Evolutionary conservation across 2,329 filamentous ascomycete species (phyloP).

Genomic region (Rhinocladiella mackenziei): DNA sequence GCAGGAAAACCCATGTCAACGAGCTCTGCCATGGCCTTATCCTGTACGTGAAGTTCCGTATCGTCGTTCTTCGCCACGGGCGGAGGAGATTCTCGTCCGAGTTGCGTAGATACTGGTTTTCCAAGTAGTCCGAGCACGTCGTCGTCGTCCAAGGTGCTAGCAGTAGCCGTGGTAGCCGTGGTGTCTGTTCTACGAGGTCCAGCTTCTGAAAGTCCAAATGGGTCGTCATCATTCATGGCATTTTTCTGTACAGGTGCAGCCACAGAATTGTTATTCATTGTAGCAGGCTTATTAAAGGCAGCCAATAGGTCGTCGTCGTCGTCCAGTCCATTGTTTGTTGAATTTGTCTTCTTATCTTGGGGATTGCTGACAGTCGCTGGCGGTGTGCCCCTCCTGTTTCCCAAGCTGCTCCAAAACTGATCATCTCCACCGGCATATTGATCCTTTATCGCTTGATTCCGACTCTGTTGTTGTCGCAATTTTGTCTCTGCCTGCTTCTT

Average conservation of each 20-base stretch:
- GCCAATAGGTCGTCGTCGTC: constrained; percentile 59
- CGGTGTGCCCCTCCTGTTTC: constrained; percentile 49
- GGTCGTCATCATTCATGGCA: constrained; percentile 63
- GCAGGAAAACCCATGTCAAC: constrained; percentile 91
- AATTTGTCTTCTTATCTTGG: too few species aligned
- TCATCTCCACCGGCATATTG: constrained; percentile 67
- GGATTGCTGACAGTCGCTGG: constrained; percentile 25
- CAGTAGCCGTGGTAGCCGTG: constrained; percentile 52
- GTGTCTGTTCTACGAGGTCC: constrained; percentile 42
- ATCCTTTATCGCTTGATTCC: constrained; percentile 65
- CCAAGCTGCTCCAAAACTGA: constrained; percentile 72
- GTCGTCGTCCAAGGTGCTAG: constrained; percentile 54
- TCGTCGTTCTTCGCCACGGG: constrained; percentile 29
- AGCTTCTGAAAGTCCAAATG: constrained; percentile 73
- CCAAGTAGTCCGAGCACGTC: constrained; percentile 60
- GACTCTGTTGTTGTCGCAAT: constrained; percentile 68
- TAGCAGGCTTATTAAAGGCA: constrained; percentile 50
- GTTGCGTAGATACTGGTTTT: constrained; percentile 51
- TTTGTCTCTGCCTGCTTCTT: constrained; percentile 72
- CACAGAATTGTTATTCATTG: constrained; percentile 33
- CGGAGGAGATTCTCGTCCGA: constrained; percentile 3
- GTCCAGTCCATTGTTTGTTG: constrained; percentile 7
- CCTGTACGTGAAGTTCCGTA: constrained; percentile 52
- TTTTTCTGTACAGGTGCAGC: constrained; percentile 22
- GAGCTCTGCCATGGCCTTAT: constrained; percentile 78